Percentiles rank a stretch among this genome's conserved stretches.
These are phyloP conservation scores for Ustilago xerochloae DNA, from an alignment of 1,284 basidiomycete genomes.

Conservation along the genomic window DNA sequence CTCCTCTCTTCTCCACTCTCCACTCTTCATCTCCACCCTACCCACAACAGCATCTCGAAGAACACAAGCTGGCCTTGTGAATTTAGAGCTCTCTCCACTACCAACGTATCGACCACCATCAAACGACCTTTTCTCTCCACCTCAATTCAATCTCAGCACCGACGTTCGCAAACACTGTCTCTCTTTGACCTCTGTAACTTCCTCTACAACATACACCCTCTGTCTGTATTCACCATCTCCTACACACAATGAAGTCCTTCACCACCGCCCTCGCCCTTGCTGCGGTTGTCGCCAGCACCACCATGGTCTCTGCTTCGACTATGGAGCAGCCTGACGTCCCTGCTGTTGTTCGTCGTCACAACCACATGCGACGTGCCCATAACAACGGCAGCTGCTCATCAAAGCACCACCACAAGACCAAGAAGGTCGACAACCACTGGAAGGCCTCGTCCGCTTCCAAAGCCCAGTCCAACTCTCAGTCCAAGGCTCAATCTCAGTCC, in stretches of 20 bases:
- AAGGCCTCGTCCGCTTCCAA: slow-evolving; percentile 10
- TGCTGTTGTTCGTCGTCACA: slow-evolving; percentile 30
- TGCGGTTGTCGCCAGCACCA: slow-evolving; percentile 39
- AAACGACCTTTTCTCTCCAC: background rate
- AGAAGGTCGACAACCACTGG: slow-evolving; percentile 13
- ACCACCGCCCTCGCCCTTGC: slow-evolving; percentile 30
- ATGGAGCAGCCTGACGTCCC: slow-evolving; percentile 23
- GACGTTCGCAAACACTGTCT: background rate
- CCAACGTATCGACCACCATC: slow-evolving; percentile 2
- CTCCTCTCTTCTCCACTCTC: background rate
- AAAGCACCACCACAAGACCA: slow-evolving; percentile 15
- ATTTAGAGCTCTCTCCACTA: background rate
- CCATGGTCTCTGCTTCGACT: slow-evolving; percentile 41
- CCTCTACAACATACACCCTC: background rate
- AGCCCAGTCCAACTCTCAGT: slow-evolving; percentile 3
- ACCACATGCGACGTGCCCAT: slow-evolving; percentile 21
- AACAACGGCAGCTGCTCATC: slow-evolving; percentile 32
- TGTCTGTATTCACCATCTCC: background rate
- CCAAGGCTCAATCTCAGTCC: slow-evolving; percentile 6
- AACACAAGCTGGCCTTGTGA: slow-evolving; percentile 32
- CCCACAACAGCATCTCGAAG: background rate
- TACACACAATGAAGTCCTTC: slow-evolving; percentile 41
- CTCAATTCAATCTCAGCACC: background rate
- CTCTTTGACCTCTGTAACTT: background rate
- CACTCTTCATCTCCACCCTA: background rate